Percentiles rank a stretch among this genome's conserved stretches.
These are phyloP conservation scores for Penicillium desertorum DNA, from an alignment of 495 filamentous ascomycete species.

Conservation along the genomic window DNA sequence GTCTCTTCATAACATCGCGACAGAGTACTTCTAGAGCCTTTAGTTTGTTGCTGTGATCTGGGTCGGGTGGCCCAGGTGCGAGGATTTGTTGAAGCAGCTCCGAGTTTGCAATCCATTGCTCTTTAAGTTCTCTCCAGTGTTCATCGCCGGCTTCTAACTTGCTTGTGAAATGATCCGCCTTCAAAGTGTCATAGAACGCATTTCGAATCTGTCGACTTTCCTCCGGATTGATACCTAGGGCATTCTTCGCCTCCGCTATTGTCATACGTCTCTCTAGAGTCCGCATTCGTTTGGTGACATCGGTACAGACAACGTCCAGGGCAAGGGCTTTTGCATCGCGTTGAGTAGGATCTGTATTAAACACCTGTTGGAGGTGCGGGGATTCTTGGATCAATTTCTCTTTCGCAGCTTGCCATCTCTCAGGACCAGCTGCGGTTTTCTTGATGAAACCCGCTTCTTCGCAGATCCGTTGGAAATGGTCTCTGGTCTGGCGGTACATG, in stretches of 20 bases:
- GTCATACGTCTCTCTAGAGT: slow-evolving; percentile 61
- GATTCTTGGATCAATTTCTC: slow-evolving; percentile 65
- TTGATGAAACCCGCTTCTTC: slow-evolving; percentile 63
- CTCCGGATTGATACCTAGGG: slow-evolving; percentile 69
- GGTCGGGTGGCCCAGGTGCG: slow-evolving; percentile 53
- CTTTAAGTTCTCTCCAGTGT: slow-evolving; percentile 69
- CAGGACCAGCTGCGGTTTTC: slow-evolving; percentile 70
- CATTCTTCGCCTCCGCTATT: slow-evolving; percentile 70
- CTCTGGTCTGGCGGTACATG: slow-evolving; percentile 61
- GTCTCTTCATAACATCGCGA: slow-evolving; percentile 72
- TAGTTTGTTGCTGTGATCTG: slow-evolving; percentile 54
- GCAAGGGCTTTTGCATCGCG: slow-evolving; percentile 60
- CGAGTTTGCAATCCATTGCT: slow-evolving; percentile 62
- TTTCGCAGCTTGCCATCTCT: slow-evolving; percentile 71
- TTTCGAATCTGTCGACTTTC: slow-evolving; percentile 64
- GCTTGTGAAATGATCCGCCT: slow-evolving; percentile 68
- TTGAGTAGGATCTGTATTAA: slow-evolving; percentile 51
- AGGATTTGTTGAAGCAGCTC: slow-evolving; percentile 58
- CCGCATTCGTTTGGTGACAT: slow-evolving; percentile 79
- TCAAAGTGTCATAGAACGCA: slow-evolving; percentile 66
- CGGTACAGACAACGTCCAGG: slow-evolving; percentile 75
- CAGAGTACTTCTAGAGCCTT: slow-evolving; percentile 70
- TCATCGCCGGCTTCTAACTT: slow-evolving; percentile 70
- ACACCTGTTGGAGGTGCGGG: slow-evolving; percentile 63
- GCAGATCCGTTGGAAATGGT: slow-evolving; percentile 69